phyloP scores from a whole-genome alignment of 176 grass and related monocot species.

The Hsuehochloa calcarea region DNA sequence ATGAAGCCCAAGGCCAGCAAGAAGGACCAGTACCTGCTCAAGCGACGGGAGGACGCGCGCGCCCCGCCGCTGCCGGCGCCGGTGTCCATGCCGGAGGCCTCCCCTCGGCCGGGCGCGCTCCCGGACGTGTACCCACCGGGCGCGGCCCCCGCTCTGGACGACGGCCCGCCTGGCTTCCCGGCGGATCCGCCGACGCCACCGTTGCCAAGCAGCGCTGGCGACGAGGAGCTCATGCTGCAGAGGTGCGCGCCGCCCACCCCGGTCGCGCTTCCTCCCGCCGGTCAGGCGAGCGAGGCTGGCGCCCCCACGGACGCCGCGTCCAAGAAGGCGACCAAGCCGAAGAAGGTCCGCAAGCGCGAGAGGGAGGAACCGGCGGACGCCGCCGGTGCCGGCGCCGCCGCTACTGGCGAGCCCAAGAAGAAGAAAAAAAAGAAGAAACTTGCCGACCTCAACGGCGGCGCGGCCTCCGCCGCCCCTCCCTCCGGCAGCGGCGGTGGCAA shows the following conservation, averaged over 20 bases:
- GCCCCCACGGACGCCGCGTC: neutral
- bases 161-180: constrained; percentile 45
- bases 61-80: constrained; percentile 7
- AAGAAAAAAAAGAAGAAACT: constrained; percentile 70
- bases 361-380: constrained; percentile 34
- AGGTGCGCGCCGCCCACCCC: constrained; percentile 1
- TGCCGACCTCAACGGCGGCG: constrained; percentile 1
- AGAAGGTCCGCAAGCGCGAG: constrained; percentile 59
- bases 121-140: constrained; percentile 32
- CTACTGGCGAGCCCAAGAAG: constrained; percentile 36
- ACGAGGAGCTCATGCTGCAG: constrained; percentile 54
- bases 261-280: neutral
- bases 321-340: constrained; percentile 35
- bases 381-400: neutral
- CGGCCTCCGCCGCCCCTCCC: neutral
- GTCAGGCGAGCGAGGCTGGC: neutral
- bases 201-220: constrained; percentile 7
- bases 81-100: neutral
- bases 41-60: constrained; percentile 65
- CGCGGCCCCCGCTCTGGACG: neutral
- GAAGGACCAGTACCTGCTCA: constrained; percentile 91
- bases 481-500: neutral
- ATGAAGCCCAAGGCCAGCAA: constrained; percentile 45
- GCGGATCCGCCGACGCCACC: constrained; percentile 33
- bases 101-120: constrained; percentile 8